phyloP scores from a whole-genome alignment of 225 moss, liverwort and hornwort genomes.

The Marchantia polymorpha region DNA sequence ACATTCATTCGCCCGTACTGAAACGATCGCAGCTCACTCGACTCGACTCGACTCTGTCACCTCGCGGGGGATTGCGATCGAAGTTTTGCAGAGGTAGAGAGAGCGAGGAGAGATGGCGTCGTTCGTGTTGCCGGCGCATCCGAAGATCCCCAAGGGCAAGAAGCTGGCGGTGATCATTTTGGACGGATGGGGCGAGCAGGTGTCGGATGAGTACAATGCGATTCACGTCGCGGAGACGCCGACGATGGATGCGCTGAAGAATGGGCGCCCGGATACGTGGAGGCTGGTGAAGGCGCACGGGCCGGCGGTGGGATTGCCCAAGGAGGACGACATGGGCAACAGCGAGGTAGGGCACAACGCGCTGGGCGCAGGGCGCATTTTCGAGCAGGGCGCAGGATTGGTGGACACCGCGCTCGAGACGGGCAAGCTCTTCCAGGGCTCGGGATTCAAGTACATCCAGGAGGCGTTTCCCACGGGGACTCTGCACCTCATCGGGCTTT shows the following conservation, averaged over 20 bases:
- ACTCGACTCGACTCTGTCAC: not conserved
- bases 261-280: slow-evolving; percentile 51
- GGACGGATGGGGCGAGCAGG: slow-evolving; percentile 97
- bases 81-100: not conserved
- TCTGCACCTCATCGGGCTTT: slow-evolving; percentile 77
- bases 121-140: slow-evolving; percentile 49
- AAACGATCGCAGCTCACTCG: not conserved
- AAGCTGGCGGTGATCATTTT: slow-evolving; percentile 77
- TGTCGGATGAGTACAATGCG: slow-evolving; percentile 74
- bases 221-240: slow-evolving; percentile 80
- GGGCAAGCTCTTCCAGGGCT: slow-evolving; percentile 67
- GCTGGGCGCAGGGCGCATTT: slow-evolving; percentile 53
- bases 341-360: slow-evolving; percentile 62
- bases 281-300: slow-evolving; percentile 52
- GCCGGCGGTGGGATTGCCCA: slow-evolving; percentile 51
- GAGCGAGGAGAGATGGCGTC: slow-evolving; percentile 12
- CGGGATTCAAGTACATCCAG: slow-evolving; percentile 68
- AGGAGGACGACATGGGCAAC: slow-evolving; percentile 60
- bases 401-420: slow-evolving; percentile 68
- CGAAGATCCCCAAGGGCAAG: slow-evolving; percentile 70
- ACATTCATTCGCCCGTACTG: not conserved
- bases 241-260: slow-evolving; percentile 78
- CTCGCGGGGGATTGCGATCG: not conserved
- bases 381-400: slow-evolving; percentile 73
- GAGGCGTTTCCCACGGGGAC: slow-evolving; percentile 59